Evolutionary conservation across 2,329 filamentous ascomycete species (phyloP).

Genomic region (Sclerotinia sclerotiorum): DNA sequence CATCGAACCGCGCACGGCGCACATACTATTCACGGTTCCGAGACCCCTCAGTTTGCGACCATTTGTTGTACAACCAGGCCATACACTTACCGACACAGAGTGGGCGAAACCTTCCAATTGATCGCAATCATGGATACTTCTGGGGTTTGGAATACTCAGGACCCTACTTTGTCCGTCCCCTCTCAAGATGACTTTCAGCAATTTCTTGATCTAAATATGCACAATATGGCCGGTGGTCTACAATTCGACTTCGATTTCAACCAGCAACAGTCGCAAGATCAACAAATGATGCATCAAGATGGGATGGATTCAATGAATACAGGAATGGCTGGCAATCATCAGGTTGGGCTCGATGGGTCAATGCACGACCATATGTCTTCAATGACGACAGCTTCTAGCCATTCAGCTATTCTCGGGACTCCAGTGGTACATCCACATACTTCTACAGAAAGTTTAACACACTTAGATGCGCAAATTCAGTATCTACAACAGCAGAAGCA

Average conservation of each 20-base stretch:
- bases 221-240: slow-evolving; percentile 52
- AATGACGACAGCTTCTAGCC: slow-evolving; percentile 48
- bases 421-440: slow-evolving; percentile 46
- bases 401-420: slow-evolving; percentile 46
- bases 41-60: slow-evolving; percentile 21
- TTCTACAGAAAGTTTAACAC: slow-evolving; percentile 54
- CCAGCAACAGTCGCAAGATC: slow-evolving; percentile 34
- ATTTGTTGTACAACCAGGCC: neutral
- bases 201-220: slow-evolving; percentile 61
- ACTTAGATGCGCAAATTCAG: slow-evolving; percentile 65
- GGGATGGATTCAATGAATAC: slow-evolving; percentile 49
- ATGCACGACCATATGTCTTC: slow-evolving; percentile 50
- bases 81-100: neutral
- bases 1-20: slow-evolving; percentile 8
- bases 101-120: neutral
- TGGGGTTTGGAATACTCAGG: slow-evolving; percentile 53
- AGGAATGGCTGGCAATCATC: slow-evolving; percentile 43
- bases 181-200: slow-evolving; percentile 64
- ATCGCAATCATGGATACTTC: slow-evolving; percentile 39
- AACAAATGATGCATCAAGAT: slow-evolving; percentile 36
- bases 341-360: slow-evolving; percentile 39
- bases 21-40: neutral
- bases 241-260: slow-evolving; percentile 62
- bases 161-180: slow-evolving; percentile 52
- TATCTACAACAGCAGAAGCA: slow-evolving; percentile 64